Conservation (phyloP, 768 basidiomycete species). For the Boletus rufocinnamomeus region DNA sequence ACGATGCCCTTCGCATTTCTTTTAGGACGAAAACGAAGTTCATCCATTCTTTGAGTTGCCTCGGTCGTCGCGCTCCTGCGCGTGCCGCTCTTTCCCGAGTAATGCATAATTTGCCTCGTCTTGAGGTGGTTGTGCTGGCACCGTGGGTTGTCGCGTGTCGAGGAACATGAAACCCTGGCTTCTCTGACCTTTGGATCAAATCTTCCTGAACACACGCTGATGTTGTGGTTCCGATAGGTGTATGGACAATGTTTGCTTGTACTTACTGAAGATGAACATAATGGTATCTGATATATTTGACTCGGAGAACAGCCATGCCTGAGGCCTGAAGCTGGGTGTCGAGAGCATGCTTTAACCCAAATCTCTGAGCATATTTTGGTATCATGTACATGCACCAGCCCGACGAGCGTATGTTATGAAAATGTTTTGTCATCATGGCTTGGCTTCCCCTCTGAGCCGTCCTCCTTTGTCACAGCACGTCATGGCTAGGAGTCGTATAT, state of each 20-base stretch:
- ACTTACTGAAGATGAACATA: background rate
- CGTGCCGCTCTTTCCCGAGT: constrained; percentile 41
- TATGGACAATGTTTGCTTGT: background rate
- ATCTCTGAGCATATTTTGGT: too few relatives aligned
- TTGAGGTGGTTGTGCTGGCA: constrained; percentile 47
- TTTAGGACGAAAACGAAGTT: constrained; percentile 71
- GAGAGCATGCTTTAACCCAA: too few relatives aligned
- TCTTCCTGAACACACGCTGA: constrained; percentile 7
- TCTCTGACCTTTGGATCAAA: constrained; percentile 49
- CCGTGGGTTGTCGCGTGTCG: constrained; percentile 33
- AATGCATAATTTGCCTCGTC: constrained; percentile 45
- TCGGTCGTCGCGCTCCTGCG: constrained; percentile 36
- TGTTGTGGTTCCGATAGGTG: constrained; percentile 7
- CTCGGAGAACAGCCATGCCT: background rate
- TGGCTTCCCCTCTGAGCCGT: too few relatives aligned
- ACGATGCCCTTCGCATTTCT: background rate
- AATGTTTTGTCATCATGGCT: too few relatives aligned
- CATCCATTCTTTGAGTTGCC: constrained; percentile 80
- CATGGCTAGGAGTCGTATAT: too few relatives aligned
- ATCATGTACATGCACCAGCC: too few relatives aligned
- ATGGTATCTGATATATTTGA: background rate
- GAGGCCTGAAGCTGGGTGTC: too few relatives aligned
- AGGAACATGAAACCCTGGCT: constrained; percentile 62
- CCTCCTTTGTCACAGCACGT: too few relatives aligned
- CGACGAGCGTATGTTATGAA: too few relatives aligned